phyloP scores from a whole-genome alignment of 176 grass and related monocot genomes.

The Triticum urartu region DNA sequence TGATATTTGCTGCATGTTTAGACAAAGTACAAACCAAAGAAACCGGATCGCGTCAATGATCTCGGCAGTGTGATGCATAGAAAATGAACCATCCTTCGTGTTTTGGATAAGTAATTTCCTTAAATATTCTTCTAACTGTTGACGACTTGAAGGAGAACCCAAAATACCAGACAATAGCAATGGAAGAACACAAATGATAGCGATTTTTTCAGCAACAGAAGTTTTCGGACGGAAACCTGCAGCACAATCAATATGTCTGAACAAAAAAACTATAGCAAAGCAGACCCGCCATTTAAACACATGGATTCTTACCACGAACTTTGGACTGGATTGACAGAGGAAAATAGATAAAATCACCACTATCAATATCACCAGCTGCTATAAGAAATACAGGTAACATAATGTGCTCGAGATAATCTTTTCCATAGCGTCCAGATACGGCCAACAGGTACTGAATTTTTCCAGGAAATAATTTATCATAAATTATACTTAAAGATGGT shows the following conservation, averaged over 20 bases:
- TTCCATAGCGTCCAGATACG: constrained; percentile 72
- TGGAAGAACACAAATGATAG: constrained; percentile 76
- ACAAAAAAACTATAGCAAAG: constrained; percentile 20
- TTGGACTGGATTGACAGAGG: constrained; percentile 72
- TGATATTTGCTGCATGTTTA: constrained; percentile 14
- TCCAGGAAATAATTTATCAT: constrained; percentile 38
- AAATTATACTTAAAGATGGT: constrained; percentile 29
- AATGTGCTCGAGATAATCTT: constrained; percentile 84
- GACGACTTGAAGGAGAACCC: constrained; percentile 56
- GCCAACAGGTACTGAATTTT: constrained; percentile 72
- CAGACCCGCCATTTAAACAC: constrained; percentile 14
- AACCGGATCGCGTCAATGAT: constrained; percentile 83
- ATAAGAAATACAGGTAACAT: constrained; percentile 95
- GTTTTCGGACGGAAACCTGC: constrained; percentile 86
- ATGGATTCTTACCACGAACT: constrained; percentile 74
- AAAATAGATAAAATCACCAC: constrained; percentile 85
- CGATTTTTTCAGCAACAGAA: constrained; percentile 64
- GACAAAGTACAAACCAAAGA: constrained; percentile 68
- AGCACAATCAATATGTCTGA: constrained; percentile 30
- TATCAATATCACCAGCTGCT: constrained; percentile 86
- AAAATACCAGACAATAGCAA: constrained; percentile 92
- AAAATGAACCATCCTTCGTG: constrained; percentile 71
- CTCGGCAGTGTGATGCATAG: constrained; percentile 66
- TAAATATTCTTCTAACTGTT: constrained; percentile 78
- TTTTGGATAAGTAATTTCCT: constrained; percentile 84